A percentile compares a stretch with the other conserved stretches of the same genome.
These are phyloP conservation scores for Umbelopsis sp. DNA, from an alignment of 192 early-diverging fungal species.

Conservation along the genomic window DNA sequence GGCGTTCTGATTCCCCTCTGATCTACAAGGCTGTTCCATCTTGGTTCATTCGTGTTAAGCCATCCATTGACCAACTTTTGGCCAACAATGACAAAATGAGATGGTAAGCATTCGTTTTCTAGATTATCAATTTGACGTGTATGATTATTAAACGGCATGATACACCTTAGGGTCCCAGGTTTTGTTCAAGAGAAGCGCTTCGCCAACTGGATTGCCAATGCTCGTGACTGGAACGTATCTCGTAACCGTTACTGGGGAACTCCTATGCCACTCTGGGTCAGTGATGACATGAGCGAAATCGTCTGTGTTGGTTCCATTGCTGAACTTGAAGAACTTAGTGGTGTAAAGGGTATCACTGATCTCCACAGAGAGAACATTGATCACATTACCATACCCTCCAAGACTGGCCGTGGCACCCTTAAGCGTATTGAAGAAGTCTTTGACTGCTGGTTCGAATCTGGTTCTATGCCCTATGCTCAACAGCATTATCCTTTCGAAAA, in stretches of 20 bases:
- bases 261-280: conserved; percentile 98
- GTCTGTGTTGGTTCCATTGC: conserved; percentile 89
- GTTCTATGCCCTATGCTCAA: conserved; percentile 99
- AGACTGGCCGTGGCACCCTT: conserved; percentile 81
- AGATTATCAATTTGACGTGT: background rate
- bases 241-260: conserved; percentile 99
- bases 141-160: conserved; percentile 7
- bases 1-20: conserved; percentile 95
- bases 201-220: conserved; percentile 94
- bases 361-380: conserved; percentile 97
- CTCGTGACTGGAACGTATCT: conserved; percentile 98
- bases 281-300: conserved; percentile 88
- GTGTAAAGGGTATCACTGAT: conserved; percentile 83
- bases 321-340: conserved; percentile 88
- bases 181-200: conserved; percentile 98
- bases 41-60: conserved; percentile 94
- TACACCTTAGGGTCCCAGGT: conserved; percentile 74
- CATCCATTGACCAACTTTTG: conserved; percentile 82
- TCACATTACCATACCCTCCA: conserved; percentile 94
- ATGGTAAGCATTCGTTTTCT: conserved; percentile 58
- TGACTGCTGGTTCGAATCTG: conserved; percentile 99
- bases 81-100: conserved; percentile 84
- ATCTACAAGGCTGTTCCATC: conserved; percentile 96
- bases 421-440: conserved; percentile 94
- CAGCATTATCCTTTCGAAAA: conserved; percentile 99